Conservation (phyloP, 176 grass and related monocot genomes). For the Otatea glauca region DNA sequence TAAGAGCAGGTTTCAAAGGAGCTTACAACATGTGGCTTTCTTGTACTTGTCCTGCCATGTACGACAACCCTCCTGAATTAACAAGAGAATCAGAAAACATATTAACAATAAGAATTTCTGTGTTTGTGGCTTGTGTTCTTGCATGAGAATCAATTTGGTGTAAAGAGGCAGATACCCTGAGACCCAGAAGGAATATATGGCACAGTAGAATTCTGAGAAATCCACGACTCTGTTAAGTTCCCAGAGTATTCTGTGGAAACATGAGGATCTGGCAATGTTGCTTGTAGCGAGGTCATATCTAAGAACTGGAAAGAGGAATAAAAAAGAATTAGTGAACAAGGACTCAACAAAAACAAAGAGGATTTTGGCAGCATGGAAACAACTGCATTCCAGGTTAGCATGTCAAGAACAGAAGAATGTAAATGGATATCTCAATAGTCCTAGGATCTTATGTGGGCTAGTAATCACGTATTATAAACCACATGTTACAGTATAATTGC, state of each 20-base stretch:
- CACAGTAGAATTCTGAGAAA: slow-evolving; percentile 58
- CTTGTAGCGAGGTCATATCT: slow-evolving; percentile 79
- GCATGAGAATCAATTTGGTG: background rate
- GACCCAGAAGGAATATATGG: slow-evolving; percentile 55
- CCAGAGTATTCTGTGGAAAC: slow-evolving; percentile 45
- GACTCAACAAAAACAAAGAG: background rate
- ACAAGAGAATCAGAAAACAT: slow-evolving; percentile 36
- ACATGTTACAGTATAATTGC: background rate
- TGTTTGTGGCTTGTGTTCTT: slow-evolving; percentile 12
- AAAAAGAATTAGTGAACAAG: background rate
- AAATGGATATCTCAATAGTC: background rate
- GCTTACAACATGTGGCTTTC: slow-evolving; percentile 70
- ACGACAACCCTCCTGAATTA: slow-evolving; percentile 61
- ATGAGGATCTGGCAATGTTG: slow-evolving; percentile 59
- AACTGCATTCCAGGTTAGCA: background rate
- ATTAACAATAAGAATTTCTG: background rate
- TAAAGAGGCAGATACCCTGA: slow-evolving; percentile 56
- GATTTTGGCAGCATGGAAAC: slow-evolving; percentile 27
- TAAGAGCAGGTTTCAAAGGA: slow-evolving; percentile 14
- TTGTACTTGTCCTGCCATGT: slow-evolving; percentile 53
- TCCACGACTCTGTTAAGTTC: slow-evolving; percentile 54
- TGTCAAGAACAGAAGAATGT: slow-evolving; percentile 15
- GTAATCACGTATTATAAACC: background rate
- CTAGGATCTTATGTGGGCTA: background rate
- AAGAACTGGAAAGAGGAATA: slow-evolving; percentile 65